Conservation (phyloP, 225 moss, liverwort and hornwort species). For the Rhytidiadelphus loreus region DNA sequence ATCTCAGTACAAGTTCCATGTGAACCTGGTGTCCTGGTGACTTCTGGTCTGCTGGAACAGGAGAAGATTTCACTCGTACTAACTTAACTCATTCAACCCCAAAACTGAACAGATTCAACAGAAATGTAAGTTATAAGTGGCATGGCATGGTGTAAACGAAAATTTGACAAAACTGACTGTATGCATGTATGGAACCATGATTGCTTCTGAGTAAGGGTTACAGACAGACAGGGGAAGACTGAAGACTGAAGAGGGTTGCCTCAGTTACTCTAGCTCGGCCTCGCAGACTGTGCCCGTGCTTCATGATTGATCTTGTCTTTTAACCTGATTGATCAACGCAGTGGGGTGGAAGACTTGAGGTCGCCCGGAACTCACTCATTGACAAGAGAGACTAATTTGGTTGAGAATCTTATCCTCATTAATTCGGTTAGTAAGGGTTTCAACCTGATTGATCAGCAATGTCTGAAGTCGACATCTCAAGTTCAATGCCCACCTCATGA, state of each 20-base stretch:
- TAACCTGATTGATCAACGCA: background rate
- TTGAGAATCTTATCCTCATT: background rate
- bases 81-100: background rate
- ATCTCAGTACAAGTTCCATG: background rate
- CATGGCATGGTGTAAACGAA: background rate
- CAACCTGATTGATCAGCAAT: background rate
- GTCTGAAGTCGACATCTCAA: background rate
- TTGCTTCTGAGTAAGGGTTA: background rate
- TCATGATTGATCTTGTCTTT: background rate
- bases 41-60: background rate
- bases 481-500: background rate
- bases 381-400: background rate
- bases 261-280: no score
- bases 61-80: background rate
- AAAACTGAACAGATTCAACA: background rate
- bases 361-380: background rate
- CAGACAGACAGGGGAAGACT: background rate
- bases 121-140: background rate
- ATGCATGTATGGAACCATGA: background rate
- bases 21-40: background rate
- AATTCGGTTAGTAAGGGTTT: background rate
- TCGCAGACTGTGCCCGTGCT: background rate
- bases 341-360: background rate
- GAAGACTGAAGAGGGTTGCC: background rate
- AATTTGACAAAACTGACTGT: background rate